Base-by-base conservation (phyloP, 1,284 basidiomycete genomes). In the Termitomyces sp. region DNA sequence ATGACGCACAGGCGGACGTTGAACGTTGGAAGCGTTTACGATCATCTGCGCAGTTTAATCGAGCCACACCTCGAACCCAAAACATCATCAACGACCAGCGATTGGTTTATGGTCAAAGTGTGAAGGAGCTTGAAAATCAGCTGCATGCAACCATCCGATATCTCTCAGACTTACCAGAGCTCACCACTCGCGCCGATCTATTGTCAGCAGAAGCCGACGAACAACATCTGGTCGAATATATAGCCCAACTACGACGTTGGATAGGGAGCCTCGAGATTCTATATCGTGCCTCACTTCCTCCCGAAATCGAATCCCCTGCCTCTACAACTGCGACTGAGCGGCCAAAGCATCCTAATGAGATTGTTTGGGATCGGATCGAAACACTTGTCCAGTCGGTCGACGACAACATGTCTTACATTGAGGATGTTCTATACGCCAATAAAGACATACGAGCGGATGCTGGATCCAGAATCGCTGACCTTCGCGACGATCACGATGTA, bases 201-300 rank as follows among this genome's bases (percentile, higher is more conserved):
- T n/a, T 26, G 17, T 12, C 54, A 44, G 19, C 56, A 47, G 31
- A 53, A 47, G 44, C 62, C 9, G 63, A 68, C 42, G 60, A 59
- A 21, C 54, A 64, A 33, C 60, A 62, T 17, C 46, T 73, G 21
- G 49, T 60, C 43, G 33, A 43, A 31, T 74, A 73, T 54, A 68
- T 63, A 3, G 57, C 50, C 17, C 67, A 71, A 51, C 54, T 74
- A 13, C 62, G 61, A 41, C 60, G 63, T 19, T 74, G 73, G 73
- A 62, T 73, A 40, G 54, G 59, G 47, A 62, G 61, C 17, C 50
- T 69, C 17, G 46, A 68, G 17, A 28, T 67, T 1, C 57, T 61
- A 17, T 62, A 62, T 52, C 61, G 60, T 31, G 44, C 59, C 30
- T 53, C 47, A 3, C 50, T 59, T 7, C 10, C 34, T 17, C 26